A percentile compares a stretch with the other conserved stretches of the same genome.
Evolutionary conservation across 202 grass and related monocot genomes (phyloP).

Genomic region (Hordeum pubiflorum): DNA sequence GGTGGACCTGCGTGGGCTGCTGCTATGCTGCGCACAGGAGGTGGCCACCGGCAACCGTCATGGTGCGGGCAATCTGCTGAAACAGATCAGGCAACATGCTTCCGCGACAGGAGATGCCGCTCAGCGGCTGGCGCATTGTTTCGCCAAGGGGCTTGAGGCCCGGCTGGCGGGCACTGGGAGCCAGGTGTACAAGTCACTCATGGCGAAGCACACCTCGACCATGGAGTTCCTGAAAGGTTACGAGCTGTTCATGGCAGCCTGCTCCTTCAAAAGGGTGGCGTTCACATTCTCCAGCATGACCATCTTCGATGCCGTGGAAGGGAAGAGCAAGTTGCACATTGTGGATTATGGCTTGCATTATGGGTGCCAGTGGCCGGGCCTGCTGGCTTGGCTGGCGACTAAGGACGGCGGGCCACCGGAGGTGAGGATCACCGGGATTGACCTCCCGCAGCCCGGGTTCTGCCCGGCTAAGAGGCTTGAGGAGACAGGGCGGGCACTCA

Average conservation of each 20-base stretch:
- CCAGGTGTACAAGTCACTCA: conserved; percentile 31
- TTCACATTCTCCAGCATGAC: conserved; percentile 44
- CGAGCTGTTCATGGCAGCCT: conserved; percentile 44
- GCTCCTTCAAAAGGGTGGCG: conserved; percentile 42
- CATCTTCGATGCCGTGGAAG: conserved; percentile 28
- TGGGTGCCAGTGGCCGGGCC: conserved; percentile 48
- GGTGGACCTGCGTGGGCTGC: conserved; percentile 38
- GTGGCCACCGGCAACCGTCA: conserved; percentile 29
- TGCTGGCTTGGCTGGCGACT: conserved; percentile 31
- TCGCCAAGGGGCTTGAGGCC: conserved; percentile 50
- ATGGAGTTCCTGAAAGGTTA: conserved; percentile 44
- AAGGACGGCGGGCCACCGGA: conserved; percentile 26
- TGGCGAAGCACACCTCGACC: conserved; percentile 20
- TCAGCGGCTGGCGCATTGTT: conserved; percentile 58
- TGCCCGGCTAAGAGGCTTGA: conserved; percentile 43
- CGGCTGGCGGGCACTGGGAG: conserved; percentile 52
- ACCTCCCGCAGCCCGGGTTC: conserved; percentile 29
- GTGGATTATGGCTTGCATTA: conserved; percentile 47
- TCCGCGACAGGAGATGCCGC: conserved; percentile 43
- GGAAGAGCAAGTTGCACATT: conserved; percentile 46
- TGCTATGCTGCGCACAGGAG: conserved; percentile 40
- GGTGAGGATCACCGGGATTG: conserved; percentile 53
- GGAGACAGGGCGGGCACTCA: conserved; percentile 43
- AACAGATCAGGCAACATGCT: conserved; percentile 49
- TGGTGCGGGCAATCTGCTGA: conserved; percentile 35